Evolutionary conservation across 176 grass and related monocot genomes (phyloP).

Genomic region (Miscanthus lutarioriparius): DNA sequence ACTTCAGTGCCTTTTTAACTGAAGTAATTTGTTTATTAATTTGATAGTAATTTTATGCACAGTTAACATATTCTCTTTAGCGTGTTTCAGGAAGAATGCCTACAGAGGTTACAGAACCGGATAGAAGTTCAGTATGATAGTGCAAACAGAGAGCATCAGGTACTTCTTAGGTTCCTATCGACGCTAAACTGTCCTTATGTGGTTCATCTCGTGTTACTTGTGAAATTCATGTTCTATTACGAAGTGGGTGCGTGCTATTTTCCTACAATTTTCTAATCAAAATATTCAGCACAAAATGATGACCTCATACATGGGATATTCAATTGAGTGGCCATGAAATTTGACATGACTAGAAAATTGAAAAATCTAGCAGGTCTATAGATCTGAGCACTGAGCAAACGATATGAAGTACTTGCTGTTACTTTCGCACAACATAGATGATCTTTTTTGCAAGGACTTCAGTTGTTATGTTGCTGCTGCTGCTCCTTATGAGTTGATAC

Average conservation of each 20-base stretch:
- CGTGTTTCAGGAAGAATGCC: too few species aligned
- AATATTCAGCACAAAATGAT: constrained; percentile 1
- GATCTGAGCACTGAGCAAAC: neutral
- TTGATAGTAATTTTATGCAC: too few species aligned
- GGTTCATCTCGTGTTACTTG: neutral
- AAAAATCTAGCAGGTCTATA: neutral
- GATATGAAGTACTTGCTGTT: neutral
- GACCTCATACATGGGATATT: neutral
- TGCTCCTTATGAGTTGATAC: neutral
- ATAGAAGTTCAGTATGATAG: too few species aligned
- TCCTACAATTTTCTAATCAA: neutral
- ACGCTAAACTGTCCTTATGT: neutral
- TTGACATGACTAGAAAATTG: neutral
- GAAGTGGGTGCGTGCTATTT: constrained; percentile 1
- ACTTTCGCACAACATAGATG: neutral
- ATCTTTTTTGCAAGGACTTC: neutral
- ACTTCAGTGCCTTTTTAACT: too few species aligned
- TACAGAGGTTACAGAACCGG: too few species aligned
- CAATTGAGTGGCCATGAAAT: neutral
- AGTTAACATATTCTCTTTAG: too few species aligned
- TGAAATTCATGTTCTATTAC: constrained; percentile 13
- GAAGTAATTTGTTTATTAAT: too few species aligned
- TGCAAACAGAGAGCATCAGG: too few species aligned
- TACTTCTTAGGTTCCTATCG: constrained; percentile 8
- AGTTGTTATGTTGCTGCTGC: neutral